Evolutionary conservation across 306 rosid genomes (phyloP), one percentile per base, ranked within the genome.

Genomic region (Amphicarpaea edgeworthii): DNA sequence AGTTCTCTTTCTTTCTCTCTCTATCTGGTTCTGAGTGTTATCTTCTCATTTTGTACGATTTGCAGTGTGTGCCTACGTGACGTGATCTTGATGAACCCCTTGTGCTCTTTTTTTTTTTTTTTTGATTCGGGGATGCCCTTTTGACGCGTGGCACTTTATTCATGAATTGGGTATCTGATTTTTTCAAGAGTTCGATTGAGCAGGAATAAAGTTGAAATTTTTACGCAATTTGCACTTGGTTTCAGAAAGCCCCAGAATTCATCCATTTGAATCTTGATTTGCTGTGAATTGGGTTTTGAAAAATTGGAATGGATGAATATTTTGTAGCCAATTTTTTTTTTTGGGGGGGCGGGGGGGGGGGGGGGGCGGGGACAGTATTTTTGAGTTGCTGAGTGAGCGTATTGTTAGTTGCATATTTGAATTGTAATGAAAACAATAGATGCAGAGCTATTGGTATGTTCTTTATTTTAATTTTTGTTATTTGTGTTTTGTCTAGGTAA

Each of bases 401-500:
- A 45, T 79, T 59, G 6, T 12, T 79, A 50, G 6, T 12, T 46
- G 54, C 40, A 46, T 70, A 74, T 42, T 16, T 1, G 51, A 45
- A 37, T 28, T 70, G 47, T 28, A 45, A 75, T 19, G n/a, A 8
- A 2, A 15, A 45, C 32, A 37, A 7, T 3, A 68, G 2, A 58
- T 32, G 37, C 37, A 37, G 10, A 9, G 30, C 14, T 40, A 6
- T 58, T 58, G 55, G 30, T 43, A 2, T 58, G 3, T 7, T 7
- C 16, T 12, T 26, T 46, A n/a, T 49, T 49, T 16, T 53, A 8
- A 59, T 28, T 59, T 37, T 57, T 3, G 1, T 32, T 6, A 5
- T 46, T 64, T 55, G 14, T 41, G 15, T 37, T 47, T 62, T 59
- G 60, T 81, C 6, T 82, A 87, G 97, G 86, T 68, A 41, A 54